Evolutionary conservation across 2,329 filamentous ascomycete species (phyloP), one percentile per base, ranked within the genome.

Genomic region (Stemphylium beticola): DNA sequence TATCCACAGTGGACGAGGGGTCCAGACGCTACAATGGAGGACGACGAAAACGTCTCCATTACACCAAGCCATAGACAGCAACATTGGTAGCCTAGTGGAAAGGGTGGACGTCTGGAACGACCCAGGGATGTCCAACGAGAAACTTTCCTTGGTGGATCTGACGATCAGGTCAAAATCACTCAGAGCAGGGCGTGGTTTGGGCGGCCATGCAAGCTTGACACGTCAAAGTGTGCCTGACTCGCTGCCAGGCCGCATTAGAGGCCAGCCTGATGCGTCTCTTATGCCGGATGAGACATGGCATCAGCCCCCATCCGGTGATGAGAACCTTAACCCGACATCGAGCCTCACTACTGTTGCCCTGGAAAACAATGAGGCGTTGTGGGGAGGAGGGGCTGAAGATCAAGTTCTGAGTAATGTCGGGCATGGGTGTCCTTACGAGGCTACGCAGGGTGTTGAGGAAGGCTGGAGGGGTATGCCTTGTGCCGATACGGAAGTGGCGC

Each of bases 1-100:
- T 72, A 83, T 91, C 26, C 89, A 92, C 70, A 83, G 86, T 57
- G 86, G 82, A 4, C 78, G 89, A 60, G 89, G 89, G 11, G 85
- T 80, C 9, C 81, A 87, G 65, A 77, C 84, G 22, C 80, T 92
- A 29, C 73, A 71, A 18, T 92, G 89, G 89, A 49, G 45, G 88
- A 79, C 26, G 18, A 63, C 55, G 45, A 50, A 17, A 50, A 40
- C 22, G 29, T 18, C 12, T 33, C 4, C 32, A 11, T 37, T 33
- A 33, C 18, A 46, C 40, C 24, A 42, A 49, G 29, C 50, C 50
- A 38, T 32, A 20, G 7, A 6, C 10, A 20, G 47, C 37, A 38
- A 49, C 50, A 36, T 34, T 33, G 47, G 52, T 15, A 82, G 77
- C 61, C 78, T 77, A 39, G 83, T 85, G 65, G 71, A 76, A 29